phyloP scores from a whole-genome alignment of 805 yeast species.

The Cephaloascus fragrans region DNA sequence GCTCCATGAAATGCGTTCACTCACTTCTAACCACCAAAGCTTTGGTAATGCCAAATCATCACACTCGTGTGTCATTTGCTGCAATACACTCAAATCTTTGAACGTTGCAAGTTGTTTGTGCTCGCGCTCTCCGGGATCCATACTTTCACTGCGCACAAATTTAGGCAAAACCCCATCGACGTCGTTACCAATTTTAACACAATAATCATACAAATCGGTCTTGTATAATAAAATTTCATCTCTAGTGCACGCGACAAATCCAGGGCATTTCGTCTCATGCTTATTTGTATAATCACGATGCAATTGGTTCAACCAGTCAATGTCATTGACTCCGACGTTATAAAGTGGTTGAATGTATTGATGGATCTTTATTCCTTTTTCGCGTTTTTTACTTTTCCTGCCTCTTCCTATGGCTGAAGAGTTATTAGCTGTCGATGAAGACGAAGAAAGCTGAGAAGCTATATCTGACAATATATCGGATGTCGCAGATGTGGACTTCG shows the following conservation, averaged over 20 bases:
- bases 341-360: conserved; percentile 42
- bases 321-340: conserved; percentile 54
- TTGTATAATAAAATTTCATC: conserved; percentile 58
- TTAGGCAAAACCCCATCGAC: conserved; percentile 4
- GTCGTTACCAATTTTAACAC: too few relatives aligned
- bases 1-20: conserved; percentile 44
- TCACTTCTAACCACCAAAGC: conserved; percentile 33
- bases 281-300: too few relatives aligned
- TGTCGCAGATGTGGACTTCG: conserved; percentile 4
- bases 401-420: too few relatives aligned
- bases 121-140: conserved; percentile 4
- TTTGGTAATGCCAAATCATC: conserved; percentile 1
- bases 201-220: conserved; percentile 39
- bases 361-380: conserved; percentile 4
- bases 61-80: conserved; percentile 13
- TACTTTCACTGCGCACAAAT: conserved; percentile 3
- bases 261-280: conserved; percentile 8
- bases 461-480: conserved; percentile 18
- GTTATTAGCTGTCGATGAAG: too few relatives aligned
- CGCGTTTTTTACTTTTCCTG: too few relatives aligned
- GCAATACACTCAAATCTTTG: conserved; percentile 25
- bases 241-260: conserved; percentile 53
- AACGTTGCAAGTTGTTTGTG: conserved; percentile 17
- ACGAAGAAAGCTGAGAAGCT: too few relatives aligned
- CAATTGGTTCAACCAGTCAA: conserved; percentile 20